phyloP scores from a whole-genome alignment of 2,329 filamentous ascomycete genomes.

The Ascochyta koolunga region DNA sequence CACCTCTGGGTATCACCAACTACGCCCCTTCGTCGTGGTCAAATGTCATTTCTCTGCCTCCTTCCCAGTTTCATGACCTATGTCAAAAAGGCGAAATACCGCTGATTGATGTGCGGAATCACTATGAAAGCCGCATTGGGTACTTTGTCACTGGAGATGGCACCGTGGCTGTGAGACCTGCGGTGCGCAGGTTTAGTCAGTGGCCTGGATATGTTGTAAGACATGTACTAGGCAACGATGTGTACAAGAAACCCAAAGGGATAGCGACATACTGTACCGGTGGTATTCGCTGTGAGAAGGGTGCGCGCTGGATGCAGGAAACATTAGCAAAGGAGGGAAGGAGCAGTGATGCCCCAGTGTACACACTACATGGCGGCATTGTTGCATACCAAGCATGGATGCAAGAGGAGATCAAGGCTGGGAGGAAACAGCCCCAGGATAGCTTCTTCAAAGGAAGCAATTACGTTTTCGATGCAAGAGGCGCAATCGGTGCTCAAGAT shows the following conservation, averaged over 20 bases:
- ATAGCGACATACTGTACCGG: constrained; percentile 35
- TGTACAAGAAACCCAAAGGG: constrained; percentile 15
- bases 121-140: constrained; percentile 34
- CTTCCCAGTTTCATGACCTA: constrained; percentile 26
- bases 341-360: constrained; percentile 14
- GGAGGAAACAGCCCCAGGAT: constrained; percentile 23
- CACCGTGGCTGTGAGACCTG: constrained; percentile 22
- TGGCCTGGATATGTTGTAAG: constrained; percentile 31
- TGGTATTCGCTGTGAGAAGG: constrained; percentile 34
- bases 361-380: constrained; percentile 30
- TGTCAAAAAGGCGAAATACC: constrained; percentile 21
- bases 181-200: constrained; percentile 31
- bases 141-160: constrained; percentile 30
- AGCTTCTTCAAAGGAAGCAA: constrained; percentile 33
- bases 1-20: constrained; percentile 32
- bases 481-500: constrained; percentile 21
- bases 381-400: constrained; percentile 34
- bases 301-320: constrained; percentile 36
- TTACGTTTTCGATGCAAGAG: constrained; percentile 34
- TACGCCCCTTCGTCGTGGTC: constrained; percentile 29
- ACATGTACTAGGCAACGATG: constrained; percentile 22
- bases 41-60: constrained; percentile 23
- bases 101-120: constrained; percentile 33
- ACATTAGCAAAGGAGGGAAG: constrained; percentile 10
- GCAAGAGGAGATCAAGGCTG: constrained; percentile 22